A percentile compares a stretch with the other conserved stretches of the same genome.
Conservation (phyloP, 768 basidiomycete genomes). For the Boletus vinaceobasis region DNA sequence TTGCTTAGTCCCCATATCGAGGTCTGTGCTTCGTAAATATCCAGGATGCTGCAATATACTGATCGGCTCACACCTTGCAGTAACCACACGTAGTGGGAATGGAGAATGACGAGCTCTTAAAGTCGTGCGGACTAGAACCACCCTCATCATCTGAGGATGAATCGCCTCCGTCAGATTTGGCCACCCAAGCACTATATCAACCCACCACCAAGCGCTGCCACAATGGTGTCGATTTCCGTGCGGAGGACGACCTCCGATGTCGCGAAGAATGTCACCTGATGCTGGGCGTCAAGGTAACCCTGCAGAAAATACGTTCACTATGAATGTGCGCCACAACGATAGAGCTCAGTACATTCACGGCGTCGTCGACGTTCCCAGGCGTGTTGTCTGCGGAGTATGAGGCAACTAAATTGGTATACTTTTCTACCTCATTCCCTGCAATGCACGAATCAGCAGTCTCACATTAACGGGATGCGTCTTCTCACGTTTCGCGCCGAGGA, state of each 20-base stretch:
- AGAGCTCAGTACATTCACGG: conserved; percentile 17
- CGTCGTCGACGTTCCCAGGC: conserved; percentile 51
- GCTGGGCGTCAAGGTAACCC: conserved; percentile 62
- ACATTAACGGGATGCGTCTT: neutral
- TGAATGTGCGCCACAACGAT: neutral
- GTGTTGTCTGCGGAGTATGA: conserved; percentile 46
- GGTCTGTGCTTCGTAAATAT: conserved; percentile 40
- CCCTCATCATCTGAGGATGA: conserved; percentile 65
- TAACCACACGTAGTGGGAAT: conserved; percentile 81
- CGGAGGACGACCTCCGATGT: conserved; percentile 56
- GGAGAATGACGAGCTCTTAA: conserved; percentile 84
- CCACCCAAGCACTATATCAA: neutral
- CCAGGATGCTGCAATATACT: neutral
- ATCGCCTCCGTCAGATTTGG: conserved; percentile 8
- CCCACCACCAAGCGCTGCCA: conserved; percentile 61
- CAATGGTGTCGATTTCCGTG: conserved; percentile 63
- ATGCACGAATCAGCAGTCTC: conserved; percentile 5
- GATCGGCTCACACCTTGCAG: conserved; percentile 57
- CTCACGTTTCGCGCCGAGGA: conserved; percentile 63
- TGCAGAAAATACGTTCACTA: conserved; percentile 26
- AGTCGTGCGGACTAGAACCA: conserved; percentile 64
- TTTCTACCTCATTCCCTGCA: conserved; percentile 54
- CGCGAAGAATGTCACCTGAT: conserved; percentile 52
- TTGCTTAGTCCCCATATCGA: conserved; percentile 87
- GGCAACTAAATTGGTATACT: conserved; percentile 43